Percentiles rank a stretch among this genome's conserved stretches.
These are phyloP conservation scores for Zymoseptoria crescenta DNA, from an alignment of 2,329 filamentous ascomycete species.

Conservation along the genomic window DNA sequence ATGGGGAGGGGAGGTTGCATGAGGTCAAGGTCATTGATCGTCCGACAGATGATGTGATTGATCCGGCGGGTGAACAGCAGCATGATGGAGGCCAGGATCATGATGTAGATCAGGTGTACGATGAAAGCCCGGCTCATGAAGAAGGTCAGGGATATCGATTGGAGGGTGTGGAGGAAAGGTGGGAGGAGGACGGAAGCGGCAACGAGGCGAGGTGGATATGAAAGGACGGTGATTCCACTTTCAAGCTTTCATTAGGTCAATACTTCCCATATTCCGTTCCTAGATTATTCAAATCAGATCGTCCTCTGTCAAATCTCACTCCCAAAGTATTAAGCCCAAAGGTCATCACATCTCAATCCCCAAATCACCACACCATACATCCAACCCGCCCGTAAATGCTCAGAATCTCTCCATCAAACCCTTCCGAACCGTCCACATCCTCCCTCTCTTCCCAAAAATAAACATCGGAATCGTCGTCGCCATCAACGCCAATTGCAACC, in stretches of 20 bases:
- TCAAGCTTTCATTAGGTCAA: not conserved
- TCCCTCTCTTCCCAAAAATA: slow-evolving; percentile 78
- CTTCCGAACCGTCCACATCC: slow-evolving; percentile 89
- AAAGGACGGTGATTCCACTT: not conserved
- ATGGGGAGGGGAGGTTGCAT: slow-evolving; percentile 12
- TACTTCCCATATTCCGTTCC: not conserved
- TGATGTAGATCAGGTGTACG: too few species aligned
- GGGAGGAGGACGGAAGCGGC: not conserved
- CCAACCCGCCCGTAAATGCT: not conserved
- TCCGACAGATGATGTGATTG: slow-evolving; percentile 8
- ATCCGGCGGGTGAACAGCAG: not conserved
- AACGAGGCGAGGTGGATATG: not conserved
- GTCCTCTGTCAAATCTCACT: not conserved
- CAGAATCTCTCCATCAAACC: slow-evolving; percentile 76
- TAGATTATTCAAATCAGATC: not conserved
- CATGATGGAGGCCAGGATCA: not conserved
- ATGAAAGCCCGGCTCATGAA: too few species aligned
- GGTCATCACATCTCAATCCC: not conserved
- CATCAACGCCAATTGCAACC: slow-evolving; percentile 73
- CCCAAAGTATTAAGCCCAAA: not conserved
- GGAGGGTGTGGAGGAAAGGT: not conserved
- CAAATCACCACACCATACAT: not conserved
- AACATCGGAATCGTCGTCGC: slow-evolving; percentile 82
- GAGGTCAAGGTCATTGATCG: slow-evolving; percentile 17
- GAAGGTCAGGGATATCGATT: not conserved